These are phyloP conservation scores for Eucalyptus pauciflora DNA, from an alignment of 345 rosid species.

Conservation along the genomic window DNA sequence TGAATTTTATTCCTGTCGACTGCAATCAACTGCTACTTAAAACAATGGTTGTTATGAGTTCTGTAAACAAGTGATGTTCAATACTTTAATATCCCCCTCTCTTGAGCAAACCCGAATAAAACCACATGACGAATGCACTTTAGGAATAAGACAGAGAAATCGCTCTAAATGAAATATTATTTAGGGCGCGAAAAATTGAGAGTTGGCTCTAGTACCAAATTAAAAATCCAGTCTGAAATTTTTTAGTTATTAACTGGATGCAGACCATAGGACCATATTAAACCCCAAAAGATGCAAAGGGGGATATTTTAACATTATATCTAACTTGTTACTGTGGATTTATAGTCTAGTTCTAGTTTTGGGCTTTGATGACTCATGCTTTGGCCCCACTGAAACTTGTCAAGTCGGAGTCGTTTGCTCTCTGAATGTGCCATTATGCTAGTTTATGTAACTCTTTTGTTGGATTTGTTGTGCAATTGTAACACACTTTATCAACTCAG, in stretches of 20 bases:
- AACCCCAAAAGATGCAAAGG: background rate
- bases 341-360: background rate
- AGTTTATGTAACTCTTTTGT: background rate
- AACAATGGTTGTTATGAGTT: background rate
- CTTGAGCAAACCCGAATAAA: background rate
- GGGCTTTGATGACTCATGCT: background rate
- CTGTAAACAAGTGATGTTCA: background rate
- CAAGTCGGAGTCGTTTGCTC: background rate
- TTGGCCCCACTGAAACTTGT: background rate
- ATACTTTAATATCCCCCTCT: background rate
- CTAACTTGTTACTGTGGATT: background rate
- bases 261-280: background rate
- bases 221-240: background rate
- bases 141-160: background rate
- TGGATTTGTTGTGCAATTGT: background rate
- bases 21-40: background rate
- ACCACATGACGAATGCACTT: background rate
- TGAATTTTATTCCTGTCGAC: background rate
- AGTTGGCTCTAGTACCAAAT: too few relatives aligned
- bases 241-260: background rate
- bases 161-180: background rate
- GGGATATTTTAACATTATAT: background rate
- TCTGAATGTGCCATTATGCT: background rate
- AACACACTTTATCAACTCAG: background rate
- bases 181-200: background rate